Conservation (phyloP, 192 early-diverging fungal species). For the Backusella australiensis region DNA sequence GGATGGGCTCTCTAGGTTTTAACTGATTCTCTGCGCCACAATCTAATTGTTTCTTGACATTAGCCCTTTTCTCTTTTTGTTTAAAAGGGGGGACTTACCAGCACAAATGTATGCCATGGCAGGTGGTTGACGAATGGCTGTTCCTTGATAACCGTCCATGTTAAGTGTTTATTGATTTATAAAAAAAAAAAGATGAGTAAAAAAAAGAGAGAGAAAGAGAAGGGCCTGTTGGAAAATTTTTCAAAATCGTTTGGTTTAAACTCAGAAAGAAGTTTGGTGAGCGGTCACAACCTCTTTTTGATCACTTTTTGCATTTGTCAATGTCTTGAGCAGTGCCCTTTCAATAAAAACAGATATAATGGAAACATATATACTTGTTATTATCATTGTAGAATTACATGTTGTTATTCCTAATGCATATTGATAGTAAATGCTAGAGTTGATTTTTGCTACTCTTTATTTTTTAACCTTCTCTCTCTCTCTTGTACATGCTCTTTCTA, state of each 20-base stretch:
- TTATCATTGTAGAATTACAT: too few species aligned
- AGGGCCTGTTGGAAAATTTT: not conserved
- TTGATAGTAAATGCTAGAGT: too few species aligned
- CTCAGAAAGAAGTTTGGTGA: not conserved
- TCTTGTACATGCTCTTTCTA: not conserved
- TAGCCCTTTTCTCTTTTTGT: not conserved
- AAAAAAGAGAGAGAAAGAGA: not conserved
- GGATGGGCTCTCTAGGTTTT: conserved; percentile 92
- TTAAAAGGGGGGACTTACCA: conserved; percentile 7
- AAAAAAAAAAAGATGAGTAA: not conserved
- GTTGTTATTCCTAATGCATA: too few species aligned
- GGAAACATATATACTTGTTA: not conserved
- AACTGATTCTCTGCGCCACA: conserved; percentile 90
- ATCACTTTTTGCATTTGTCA: not conserved
- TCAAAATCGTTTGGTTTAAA: not conserved
- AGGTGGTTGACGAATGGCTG: conserved; percentile 33
- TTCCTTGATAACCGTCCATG: conserved; percentile 30
- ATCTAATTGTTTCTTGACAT: conserved; percentile 37
- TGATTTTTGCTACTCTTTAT: too few species aligned
- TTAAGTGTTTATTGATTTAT: too few species aligned
- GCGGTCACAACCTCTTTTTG: not conserved
- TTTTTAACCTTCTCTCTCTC: not conserved
- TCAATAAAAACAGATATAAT: not conserved
- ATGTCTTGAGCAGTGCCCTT: not conserved
- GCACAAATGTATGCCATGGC: conserved; percentile 44